Base-by-base conservation (phyloP, 1,284 basidiomycete species). In the Phellopilus nigrolimitatus region DNA sequence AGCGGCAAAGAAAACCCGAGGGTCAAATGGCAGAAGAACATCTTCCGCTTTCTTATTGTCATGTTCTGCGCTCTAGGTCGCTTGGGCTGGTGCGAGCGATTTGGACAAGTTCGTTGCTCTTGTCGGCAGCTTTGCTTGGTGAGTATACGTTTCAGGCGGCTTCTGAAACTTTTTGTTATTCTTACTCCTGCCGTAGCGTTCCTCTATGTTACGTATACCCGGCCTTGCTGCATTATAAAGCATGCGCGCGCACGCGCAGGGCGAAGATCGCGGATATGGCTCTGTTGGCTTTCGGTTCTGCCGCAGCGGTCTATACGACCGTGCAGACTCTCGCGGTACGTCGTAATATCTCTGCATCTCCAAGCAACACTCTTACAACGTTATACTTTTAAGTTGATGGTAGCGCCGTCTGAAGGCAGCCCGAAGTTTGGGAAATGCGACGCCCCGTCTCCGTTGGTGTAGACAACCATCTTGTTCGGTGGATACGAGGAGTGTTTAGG, bases 41-140 rank as follows among this genome's bases (percentile, higher is more conserved):
- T 79, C 21, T 95, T 98, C 76, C 77, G 97, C 47, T 87, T 85
- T 51, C 65, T 71, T 10, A 78, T 88, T 54, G 92, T 97, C 31
- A 66, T 88, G 54, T 70, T 84, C 53, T 92, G 90, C 67, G 85
- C 86, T 1, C 64, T 76, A n/a, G 19, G 70, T 97, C 54, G 90
- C 88, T 52, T 95, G 86, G 82, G 71, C 77, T 4, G 95, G 95
- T 12, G 93, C 94, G 17, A 78, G 74, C 38, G 94, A 97, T 68
- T 70, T 99, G 48, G 97, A 99, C 73, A 98, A 98, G 71, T 98
- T 98, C 65, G 95, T 99, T 12, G 82, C 91, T 12, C 81, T 99
- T 59, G 80, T 99, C 53, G 95, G 95, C 17, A 88, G 88, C 61
- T 91, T 97, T 62, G 95, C 95, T 51, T 98, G 94, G 92, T 93